Evolutionary conservation across 1,139 yeast species (phyloP).

Genomic region (Pichia sp.): DNA sequence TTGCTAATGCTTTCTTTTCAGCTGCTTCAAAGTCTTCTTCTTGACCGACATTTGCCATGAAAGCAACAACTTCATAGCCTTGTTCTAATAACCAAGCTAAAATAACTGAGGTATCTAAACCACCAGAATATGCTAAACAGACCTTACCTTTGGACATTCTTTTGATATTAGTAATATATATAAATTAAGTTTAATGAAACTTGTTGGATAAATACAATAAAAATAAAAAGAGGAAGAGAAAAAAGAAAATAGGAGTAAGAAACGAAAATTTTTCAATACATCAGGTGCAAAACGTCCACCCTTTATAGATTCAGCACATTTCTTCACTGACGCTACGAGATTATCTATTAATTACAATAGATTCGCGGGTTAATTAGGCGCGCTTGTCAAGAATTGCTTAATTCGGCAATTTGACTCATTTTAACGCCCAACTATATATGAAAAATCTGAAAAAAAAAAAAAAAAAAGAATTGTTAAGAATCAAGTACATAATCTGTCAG

Average conservation of each 20-base stretch:
- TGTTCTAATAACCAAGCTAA: slow-evolving; percentile 96
- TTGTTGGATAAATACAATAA: neutral
- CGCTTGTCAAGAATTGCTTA: neutral
- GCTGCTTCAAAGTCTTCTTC: slow-evolving; percentile 99
- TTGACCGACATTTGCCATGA: slow-evolving; percentile 96
- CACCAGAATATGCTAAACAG: slow-evolving; percentile 98
- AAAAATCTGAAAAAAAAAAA: neutral
- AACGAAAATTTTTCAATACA: neutral
- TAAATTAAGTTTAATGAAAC: no score
- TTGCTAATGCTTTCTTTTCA: slow-evolving; percentile 88
- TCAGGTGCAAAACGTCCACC: neutral
- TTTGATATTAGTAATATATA: no score
- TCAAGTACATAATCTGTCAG: no score
- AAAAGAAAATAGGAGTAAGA: neutral
- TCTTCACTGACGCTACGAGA: neutral
- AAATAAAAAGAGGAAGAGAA: neutral
- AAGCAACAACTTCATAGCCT: slow-evolving; percentile 97
- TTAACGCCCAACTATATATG: neutral
- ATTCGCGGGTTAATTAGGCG: neutral
- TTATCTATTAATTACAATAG: neutral
- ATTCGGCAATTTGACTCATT: neutral
- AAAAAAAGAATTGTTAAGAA: no score
- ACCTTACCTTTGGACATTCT: slow-evolving; percentile 93
- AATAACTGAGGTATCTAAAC: slow-evolving; percentile 95
- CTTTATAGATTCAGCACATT: neutral